Evolutionary conservation across 1,284 basidiomycete genomes (phyloP).

Genomic region (Neolentinus lepideus): DNA sequence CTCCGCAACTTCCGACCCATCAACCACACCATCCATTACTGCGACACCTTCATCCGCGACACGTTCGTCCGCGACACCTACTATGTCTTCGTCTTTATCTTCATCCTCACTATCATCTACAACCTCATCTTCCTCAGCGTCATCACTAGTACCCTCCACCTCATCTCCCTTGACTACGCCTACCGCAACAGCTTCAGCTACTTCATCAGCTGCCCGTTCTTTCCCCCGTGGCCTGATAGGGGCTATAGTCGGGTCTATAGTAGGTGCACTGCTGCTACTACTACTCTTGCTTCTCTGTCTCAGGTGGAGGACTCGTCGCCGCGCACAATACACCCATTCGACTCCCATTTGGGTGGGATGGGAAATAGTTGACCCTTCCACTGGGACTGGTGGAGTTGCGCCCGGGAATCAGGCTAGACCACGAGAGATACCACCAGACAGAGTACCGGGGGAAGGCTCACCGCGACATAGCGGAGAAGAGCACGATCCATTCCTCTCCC

Average conservation of each 20-base stretch:
- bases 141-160: too few relatives aligned
- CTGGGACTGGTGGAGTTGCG: not conserved
- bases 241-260: conserved; percentile 28
- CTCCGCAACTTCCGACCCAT: conserved; percentile 12
- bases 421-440: conserved; percentile 13
- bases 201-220: conserved; percentile 17
- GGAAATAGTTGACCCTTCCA: conserved; percentile 30
- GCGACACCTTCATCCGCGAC: conserved; percentile 8
- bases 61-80: conserved; percentile 10
- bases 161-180: conserved; percentile 14
- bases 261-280: conserved; percentile 34
- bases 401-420: not conserved
- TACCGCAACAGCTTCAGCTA: conserved; percentile 9
- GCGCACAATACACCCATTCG: conserved; percentile 12
- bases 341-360: conserved; percentile 50
- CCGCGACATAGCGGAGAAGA: conserved; percentile 63
- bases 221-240: conserved; percentile 19
- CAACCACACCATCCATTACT: conserved; percentile 15
- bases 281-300: conserved; percentile 43
- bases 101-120: conserved; percentile 16
- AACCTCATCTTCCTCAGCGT: conserved; percentile 13
- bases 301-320: conserved; percentile 37
- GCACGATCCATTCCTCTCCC: conserved; percentile 48
- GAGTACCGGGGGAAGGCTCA: conserved; percentile 51
- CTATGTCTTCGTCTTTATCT: conserved; percentile 15